Evolutionary conservation across 2,329 filamentous ascomycete species (phyloP).

Genomic region (Aspergillus melleus): DNA sequence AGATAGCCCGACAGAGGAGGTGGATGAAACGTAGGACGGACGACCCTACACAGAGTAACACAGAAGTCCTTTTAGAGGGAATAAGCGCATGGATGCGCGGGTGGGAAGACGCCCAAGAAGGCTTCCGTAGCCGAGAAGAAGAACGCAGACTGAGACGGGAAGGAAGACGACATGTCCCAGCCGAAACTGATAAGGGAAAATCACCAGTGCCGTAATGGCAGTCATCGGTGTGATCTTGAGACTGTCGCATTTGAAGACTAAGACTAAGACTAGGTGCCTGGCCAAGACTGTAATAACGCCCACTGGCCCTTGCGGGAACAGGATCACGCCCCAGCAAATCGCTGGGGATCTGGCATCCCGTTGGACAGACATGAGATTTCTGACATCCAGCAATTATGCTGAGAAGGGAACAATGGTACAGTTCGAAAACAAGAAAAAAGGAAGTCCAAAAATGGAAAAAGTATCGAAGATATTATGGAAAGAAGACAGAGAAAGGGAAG

Average conservation of each 20-base stretch:
- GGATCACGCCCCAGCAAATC: background rate
- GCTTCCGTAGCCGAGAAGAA: conserved; percentile 51
- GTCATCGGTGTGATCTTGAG: background rate
- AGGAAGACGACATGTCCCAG: conserved; percentile 12
- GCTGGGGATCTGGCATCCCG: conserved; percentile 5
- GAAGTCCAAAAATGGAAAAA: background rate
- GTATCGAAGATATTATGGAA: background rate
- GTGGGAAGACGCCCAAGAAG: conserved; percentile 45
- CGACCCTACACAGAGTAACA: conserved; percentile 23
- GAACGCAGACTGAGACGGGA: conserved; percentile 57
- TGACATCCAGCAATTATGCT: conserved; percentile 12
- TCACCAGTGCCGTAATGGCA: background rate
- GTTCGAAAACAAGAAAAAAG: background rate
- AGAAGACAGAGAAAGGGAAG: conserved; percentile 4
- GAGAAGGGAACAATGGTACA: conserved; percentile 5
- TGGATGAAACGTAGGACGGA: conserved; percentile 19
- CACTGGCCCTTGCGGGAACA: background rate
- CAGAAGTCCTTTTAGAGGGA: conserved; percentile 38
- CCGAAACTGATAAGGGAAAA: background rate
- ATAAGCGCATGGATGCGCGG: conserved; percentile 45
- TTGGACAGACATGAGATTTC: background rate
- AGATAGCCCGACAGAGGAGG: conserved; percentile 15
- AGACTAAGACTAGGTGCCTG: background rate
- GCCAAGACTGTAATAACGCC: background rate
- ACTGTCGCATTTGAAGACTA: background rate